Base-by-base conservation (phyloP, 2,329 filamentous ascomycete genomes). In the Colletotrichum caudatum region DNA sequence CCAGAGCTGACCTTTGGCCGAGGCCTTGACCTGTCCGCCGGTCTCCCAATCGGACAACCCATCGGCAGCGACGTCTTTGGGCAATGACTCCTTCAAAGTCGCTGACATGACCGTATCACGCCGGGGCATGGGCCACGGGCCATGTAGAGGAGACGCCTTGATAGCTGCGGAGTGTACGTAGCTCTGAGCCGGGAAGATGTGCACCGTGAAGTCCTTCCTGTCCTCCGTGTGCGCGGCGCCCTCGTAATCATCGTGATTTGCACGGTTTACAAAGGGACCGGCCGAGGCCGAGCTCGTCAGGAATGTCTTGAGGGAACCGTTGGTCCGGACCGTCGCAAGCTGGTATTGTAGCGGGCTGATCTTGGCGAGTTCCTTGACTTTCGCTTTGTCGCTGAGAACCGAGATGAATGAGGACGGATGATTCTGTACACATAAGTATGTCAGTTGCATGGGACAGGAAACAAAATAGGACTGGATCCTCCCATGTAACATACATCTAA, bases 351-450 rank as follows among this genome's bases (percentile, higher is more conserved):
- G 77, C 1, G 87, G 88, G 71, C 87, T 88, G 39, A 77, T 77
- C 33, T 76, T 70, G 48, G 87, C 71, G n/a, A 89, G 80, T 46
- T 75, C 74, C 3, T 74, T 68, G 16, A 84, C 86, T 16, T 80
- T 82, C 5, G 80, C 77, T 20, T 78, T 75, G 23, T 80, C 82
- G 58, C 80, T 81, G 23, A 86, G 82, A 33, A 89, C 79, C 16
- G 84, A 84, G 51, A 89, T 78, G 76, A 88, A 90, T 29, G 84
- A 84, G 29, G 82, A 82, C 35, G 83, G 80, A 59, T 86, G 80
- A 54, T 84, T 82, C 85, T 88, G 67, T 16, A 58, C 61, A 9
- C 35, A 3, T 1, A 35, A 8, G 1, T 23, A 18, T 20, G 26
- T 69, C 23, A 61, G 57, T 11, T 16, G 46, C 1, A 29, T 9